Evolutionary conservation across 371 early-diverging fungal genomes (phyloP).

Genomic region (Haplosporangium sp.): DNA sequence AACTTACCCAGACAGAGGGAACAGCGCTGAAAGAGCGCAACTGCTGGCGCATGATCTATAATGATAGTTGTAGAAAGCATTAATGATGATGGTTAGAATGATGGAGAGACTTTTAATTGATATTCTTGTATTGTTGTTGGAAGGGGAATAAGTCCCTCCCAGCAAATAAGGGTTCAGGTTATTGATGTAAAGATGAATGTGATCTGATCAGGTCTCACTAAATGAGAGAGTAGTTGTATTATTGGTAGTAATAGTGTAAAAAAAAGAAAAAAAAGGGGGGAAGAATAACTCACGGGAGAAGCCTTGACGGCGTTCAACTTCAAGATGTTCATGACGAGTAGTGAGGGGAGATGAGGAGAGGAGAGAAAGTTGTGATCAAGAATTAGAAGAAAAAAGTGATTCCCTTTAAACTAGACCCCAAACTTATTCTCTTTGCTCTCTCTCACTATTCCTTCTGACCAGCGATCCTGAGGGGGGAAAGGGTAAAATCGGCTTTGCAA

Average conservation of each 20-base stretch:
- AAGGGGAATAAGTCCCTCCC: too few species aligned
- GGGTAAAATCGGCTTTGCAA: constrained; percentile 19
- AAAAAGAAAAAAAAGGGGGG: neutral
- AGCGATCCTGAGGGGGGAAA: neutral
- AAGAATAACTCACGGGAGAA: constrained; percentile 34
- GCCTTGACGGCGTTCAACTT: constrained; percentile 56
- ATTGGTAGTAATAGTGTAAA: neutral
- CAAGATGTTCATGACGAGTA: constrained; percentile 48
- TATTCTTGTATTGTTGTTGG: too few species aligned
- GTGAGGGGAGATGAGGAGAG: constrained; percentile 10
- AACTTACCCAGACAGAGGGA: constrained; percentile 53
- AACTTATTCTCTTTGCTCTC: neutral
- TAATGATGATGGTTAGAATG: neutral
- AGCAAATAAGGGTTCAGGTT: neutral
- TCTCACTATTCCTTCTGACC: neutral
- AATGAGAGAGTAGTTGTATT: too few species aligned
- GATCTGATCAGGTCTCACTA: constrained; percentile 7
- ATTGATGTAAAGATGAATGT: neutral
- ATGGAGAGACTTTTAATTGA: neutral
- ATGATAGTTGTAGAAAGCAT: neutral
- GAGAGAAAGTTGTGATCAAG: neutral
- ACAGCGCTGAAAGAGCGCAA: constrained; percentile 53
- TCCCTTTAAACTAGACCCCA: neutral
- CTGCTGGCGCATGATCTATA: constrained; percentile 56
- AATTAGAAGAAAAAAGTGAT: neutral